Percentiles rank a stretch among this genome's conserved stretches.
Conservation (phyloP, 495 filamentous ascomycete genomes). For the Xylaria curta region DNA sequence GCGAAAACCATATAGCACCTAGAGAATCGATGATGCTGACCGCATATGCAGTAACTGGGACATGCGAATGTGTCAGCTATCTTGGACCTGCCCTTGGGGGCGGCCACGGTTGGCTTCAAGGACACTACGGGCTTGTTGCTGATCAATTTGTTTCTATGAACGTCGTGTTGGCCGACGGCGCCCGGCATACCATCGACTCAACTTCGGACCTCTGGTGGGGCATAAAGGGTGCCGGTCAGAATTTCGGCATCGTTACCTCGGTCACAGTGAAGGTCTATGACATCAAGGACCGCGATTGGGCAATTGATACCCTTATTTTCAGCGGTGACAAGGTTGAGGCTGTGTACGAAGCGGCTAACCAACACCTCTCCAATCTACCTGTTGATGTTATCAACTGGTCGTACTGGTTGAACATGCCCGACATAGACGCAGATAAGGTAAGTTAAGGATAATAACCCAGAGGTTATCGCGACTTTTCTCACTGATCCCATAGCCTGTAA, state of each 20-base stretch:
- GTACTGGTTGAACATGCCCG: conserved; percentile 54
- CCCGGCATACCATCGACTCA: conserved; percentile 44
- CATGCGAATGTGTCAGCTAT: conserved; percentile 61
- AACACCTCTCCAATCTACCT: conserved; percentile 49
- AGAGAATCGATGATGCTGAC: neutral
- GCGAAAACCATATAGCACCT: neutral
- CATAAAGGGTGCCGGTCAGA: conserved; percentile 65
- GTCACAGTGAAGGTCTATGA: conserved; percentile 54
- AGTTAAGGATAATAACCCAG: conserved; percentile 21
- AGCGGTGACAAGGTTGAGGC: conserved; percentile 54
- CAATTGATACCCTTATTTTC: conserved; percentile 55
- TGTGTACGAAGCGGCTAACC: conserved; percentile 55
- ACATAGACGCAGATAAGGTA: conserved; percentile 47
- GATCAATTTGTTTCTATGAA: conserved; percentile 62
- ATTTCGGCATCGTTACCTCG: conserved; percentile 66
- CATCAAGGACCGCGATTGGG: conserved; percentile 46
- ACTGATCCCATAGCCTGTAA: conserved; percentile 46
- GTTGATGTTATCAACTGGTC: conserved; percentile 57
- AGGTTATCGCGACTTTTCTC: neutral
- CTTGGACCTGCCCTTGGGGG: conserved; percentile 66
- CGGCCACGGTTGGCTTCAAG: conserved; percentile 66
- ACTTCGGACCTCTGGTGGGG: conserved; percentile 63
- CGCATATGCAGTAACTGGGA: conserved; percentile 53
- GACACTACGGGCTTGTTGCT: conserved; percentile 63
- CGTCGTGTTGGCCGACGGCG: conserved; percentile 64